Evolutionary conservation across 768 basidiomycete genomes (phyloP), one percentile per base, ranked within the genome.

Genomic region (Lentinula detonsa): DNA sequence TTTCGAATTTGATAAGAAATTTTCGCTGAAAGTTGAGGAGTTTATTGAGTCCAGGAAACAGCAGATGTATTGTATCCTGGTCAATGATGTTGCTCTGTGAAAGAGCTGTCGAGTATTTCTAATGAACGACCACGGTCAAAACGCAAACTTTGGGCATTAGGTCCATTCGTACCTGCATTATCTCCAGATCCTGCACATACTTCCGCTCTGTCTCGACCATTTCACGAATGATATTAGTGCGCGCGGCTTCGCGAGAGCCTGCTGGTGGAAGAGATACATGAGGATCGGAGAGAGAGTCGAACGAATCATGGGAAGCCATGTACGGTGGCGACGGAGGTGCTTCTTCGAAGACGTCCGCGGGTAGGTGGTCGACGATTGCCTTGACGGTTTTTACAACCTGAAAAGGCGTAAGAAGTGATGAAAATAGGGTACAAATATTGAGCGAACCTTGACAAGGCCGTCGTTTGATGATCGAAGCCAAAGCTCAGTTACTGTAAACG

Each of bases 1-100:
- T 85, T 72, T 97, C 94, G 40, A 96, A 78, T 40, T 86, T 88
- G 73, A 95, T 95, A 57, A 95, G 85, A 74, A 96, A 95, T 71
- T 89, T 87, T 65, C 95, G 86, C 72, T 98, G 97, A 69, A 98
- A 97, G 73, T 99, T 98, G 67, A 98, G 82, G 34, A 99, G 83
- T 71, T 93, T 91, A 80, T 93, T 91, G 64, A 98, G 81, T 73
- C 92, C 92, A 4, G 95, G 93, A 76, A 99, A 99, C 61, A 99
- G 88, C 61, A 90, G 82, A 75, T 98, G 96, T 58, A 96, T 93
- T 46, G 93, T 95, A 71, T 98, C 97, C 66, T 93, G 91, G 72
- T 95, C 90, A 66, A 98, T 89, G 59, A 91, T 80, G 67, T 91
- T 89, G 68, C 84, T 85, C 72, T 90, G 87, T 5, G 93, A 81